These are phyloP conservation scores for Coleophoma cylindrospora DNA, from an alignment of 2,329 filamentous ascomycete genomes.

Conservation along the genomic window DNA sequence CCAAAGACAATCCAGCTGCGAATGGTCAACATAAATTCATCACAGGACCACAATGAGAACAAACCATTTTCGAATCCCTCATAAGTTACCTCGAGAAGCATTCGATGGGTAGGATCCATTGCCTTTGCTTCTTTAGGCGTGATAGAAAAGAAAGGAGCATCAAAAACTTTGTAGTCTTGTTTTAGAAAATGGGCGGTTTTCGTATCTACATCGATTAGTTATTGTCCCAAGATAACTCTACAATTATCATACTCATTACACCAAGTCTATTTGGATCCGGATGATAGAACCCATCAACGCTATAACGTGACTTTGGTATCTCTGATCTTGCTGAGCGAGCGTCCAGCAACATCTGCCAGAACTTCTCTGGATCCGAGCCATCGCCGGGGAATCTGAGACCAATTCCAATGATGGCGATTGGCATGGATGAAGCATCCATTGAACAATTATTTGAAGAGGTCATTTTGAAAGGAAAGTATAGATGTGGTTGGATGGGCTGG, in stretches of 20 bases:
- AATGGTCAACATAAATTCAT: constrained; percentile 4
- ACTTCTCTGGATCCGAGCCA: background rate
- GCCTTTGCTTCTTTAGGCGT: constrained; percentile 71
- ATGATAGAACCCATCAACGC: background rate
- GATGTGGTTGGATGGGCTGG: no score
- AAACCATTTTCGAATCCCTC: constrained; percentile 44
- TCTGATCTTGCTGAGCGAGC: background rate
- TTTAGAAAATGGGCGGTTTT: background rate
- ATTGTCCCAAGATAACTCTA: no score
- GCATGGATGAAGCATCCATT: background rate
- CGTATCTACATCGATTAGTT: background rate
- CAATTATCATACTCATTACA: no score
- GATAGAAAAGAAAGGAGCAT: constrained; percentile 55
- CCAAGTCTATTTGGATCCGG: background rate
- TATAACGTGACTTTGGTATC: background rate
- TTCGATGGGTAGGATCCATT: constrained; percentile 72
- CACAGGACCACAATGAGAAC: background rate
- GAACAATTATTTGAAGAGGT: background rate
- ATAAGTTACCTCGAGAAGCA: constrained; percentile 69
- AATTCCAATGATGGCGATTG: background rate
- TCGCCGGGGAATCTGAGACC: background rate
- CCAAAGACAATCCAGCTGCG: constrained; percentile 8
- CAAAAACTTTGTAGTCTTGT: constrained; percentile 34
- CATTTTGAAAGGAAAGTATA: background rate
- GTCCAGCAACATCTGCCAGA: background rate